Evolutionary conservation across 345 rosid species (phyloP).

Genomic region (Draba incana): DNA sequence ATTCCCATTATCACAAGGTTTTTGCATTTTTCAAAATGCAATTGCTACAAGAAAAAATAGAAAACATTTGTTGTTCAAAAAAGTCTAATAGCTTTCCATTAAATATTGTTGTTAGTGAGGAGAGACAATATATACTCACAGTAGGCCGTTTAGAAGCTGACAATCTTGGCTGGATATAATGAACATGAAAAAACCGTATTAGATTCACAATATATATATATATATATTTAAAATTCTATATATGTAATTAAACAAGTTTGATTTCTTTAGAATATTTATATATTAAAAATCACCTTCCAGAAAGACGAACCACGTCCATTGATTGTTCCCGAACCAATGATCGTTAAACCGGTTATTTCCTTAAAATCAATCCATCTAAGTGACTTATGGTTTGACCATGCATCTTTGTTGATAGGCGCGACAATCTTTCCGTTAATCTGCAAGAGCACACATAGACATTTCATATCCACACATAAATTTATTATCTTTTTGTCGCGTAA

Average conservation of each 20-base stretch:
- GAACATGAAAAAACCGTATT: not conserved
- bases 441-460: not conserved
- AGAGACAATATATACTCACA: constrained; percentile 11
- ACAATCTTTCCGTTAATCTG: constrained; percentile 30
- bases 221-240: not conserved
- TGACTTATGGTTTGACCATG: constrained; percentile 5
- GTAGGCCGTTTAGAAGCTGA: constrained; percentile 27
- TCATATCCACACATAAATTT: not conserved
- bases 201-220: constrained; percentile 4
- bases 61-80: not conserved
- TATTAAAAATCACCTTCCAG: constrained; percentile 28
- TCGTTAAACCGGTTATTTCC: not conserved
- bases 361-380: constrained; percentile 6
- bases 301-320: constrained; percentile 38
- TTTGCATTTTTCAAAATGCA: constrained; percentile 35
- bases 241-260: not conserved
- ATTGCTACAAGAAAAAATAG: constrained; percentile 27
- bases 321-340: constrained; percentile 24
- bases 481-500: not conserved
- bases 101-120: not conserved
- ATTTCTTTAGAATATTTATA: not conserved
- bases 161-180: not conserved
- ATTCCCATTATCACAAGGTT: constrained; percentile 42
- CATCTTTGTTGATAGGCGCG: constrained; percentile 21
- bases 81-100: not conserved